These are phyloP conservation scores for Cystobasidium onofrii DNA, from an alignment of 768 basidiomycete genomes.

Conservation along the genomic window DNA sequence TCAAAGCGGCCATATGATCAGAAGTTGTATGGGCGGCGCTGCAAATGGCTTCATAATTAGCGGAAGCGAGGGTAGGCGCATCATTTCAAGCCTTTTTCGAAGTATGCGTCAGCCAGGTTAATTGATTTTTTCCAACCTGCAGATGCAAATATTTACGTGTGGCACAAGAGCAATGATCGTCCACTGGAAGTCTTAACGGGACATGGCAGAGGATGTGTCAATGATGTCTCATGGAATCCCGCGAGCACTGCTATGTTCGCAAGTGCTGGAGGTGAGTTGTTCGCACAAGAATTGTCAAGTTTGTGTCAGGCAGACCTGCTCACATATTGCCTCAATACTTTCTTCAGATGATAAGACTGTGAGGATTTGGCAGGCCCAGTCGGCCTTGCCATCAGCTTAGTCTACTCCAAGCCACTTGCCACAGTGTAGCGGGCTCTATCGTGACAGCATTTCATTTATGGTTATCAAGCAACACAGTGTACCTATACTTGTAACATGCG, in stretches of 20 bases:
- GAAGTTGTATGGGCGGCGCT: slow-evolving; percentile 86
- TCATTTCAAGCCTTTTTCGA: too few species aligned
- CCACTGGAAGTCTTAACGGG: slow-evolving; percentile 82
- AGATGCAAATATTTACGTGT: slow-evolving; percentile 92
- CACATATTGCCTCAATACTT: neutral
- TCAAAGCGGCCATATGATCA: slow-evolving; percentile 74
- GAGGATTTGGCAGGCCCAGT: slow-evolving; percentile 63
- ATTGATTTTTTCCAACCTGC: slow-evolving; percentile 13
- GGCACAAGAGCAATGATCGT: slow-evolving; percentile 77
- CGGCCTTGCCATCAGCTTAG: neutral
- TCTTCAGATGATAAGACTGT: slow-evolving; percentile 68
- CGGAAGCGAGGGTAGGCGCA: slow-evolving; percentile 84
- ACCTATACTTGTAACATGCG: too few species aligned
- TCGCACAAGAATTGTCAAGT: too few species aligned
- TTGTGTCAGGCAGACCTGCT: too few species aligned
- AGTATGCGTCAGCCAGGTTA: too few species aligned
- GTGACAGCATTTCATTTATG: too few species aligned
- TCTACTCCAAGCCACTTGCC: too few species aligned
- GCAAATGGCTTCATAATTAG: slow-evolving; percentile 81
- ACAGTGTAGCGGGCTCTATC: too few species aligned
- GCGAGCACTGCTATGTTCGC: slow-evolving; percentile 84
- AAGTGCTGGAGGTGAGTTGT: slow-evolving; percentile 57
- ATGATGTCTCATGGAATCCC: slow-evolving; percentile 94
- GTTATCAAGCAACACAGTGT: too few species aligned
- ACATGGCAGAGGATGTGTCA: slow-evolving; percentile 82